Evolutionary conservation across 2,329 filamentous ascomycete genomes (phyloP), one percentile per base, ranked within the genome.

Genomic region (Waltergamsia citrina): DNA sequence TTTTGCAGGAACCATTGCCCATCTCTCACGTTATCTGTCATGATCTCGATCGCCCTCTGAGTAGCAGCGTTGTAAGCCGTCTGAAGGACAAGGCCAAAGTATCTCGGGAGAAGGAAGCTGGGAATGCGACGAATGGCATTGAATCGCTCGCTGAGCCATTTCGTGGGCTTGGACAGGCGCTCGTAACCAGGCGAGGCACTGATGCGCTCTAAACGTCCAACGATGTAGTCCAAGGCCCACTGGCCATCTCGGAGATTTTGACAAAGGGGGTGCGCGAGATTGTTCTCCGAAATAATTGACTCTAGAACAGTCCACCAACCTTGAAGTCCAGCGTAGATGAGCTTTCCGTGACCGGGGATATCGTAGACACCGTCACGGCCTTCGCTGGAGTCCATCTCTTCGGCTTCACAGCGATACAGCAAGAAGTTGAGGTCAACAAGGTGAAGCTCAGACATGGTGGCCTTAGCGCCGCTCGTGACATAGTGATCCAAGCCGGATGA

Each of bases 241-340:
- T 88, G 78, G 1, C 92, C 92, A 43, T 93, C 75, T 33, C 92
- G 80, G 5, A 98, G 72, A 50, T 98, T 90, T 49, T 95, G 81
- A 56, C 90, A 96, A 9, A 98, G 70, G 1, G 92, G 85, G 52
- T 98, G 92, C 1, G 85, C 92, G 7, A 98, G 73, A 51, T 96
- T 78, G 54, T 98, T 98, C 42, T 92, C 78, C 33, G 71, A 74
- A 46, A 96, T 84, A 41, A 98, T 81, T 37, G 83, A 70, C 46
- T 86, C 81, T 27, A 98, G 63, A 1, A 94, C 67, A 53, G 87
- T 95, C 87, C 90, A 94, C 90, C 92, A 98, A 24, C 93, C 93
- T 56, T 98, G 92, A n/a, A 98, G 69, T 40, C 92, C 92, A 39
- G 90, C 90, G 56, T 96, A 98, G 3, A 95, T 85, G 27, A 95